Evolutionary conservation across 192 early-diverging fungal species (phyloP).

Genomic region (Rhizophagus prolifer): DNA sequence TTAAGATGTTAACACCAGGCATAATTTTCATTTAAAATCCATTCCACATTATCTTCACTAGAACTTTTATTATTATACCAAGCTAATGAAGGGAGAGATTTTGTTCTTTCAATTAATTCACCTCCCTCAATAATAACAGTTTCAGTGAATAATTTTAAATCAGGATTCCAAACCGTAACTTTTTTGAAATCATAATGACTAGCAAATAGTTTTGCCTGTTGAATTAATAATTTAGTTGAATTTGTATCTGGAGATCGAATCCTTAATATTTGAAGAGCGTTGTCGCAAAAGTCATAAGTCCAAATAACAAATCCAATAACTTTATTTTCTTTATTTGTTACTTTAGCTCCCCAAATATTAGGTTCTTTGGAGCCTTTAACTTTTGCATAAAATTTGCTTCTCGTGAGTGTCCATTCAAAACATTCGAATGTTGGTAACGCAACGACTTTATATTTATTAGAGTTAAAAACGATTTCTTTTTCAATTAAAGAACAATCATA

Average conservation of each 20-base stretch:
- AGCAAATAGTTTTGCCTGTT: conserved; percentile 5
- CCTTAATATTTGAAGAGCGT: conserved; percentile 9
- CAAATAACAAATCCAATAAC: conserved; percentile 1
- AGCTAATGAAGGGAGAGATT: conserved; percentile 8
- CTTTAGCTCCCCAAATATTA: neutral
- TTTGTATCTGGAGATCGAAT: neutral
- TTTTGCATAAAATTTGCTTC: conserved; percentile 2
- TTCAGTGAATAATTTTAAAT: conserved; percentile 15
- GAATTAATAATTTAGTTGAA: conserved; percentile 1
- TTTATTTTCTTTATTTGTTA: neutral
- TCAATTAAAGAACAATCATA: conserved; percentile 12
- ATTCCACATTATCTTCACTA: neutral
- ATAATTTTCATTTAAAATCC: conserved; percentile 19
- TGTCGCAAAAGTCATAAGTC: neutral
- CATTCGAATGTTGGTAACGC: neutral
- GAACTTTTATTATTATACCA: conserved; percentile 13
- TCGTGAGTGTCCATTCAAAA: conserved; percentile 6
- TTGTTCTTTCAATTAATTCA: conserved; percentile 1
- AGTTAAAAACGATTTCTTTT: neutral
- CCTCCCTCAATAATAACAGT: neutral
- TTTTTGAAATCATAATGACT: neutral
- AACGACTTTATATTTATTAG: neutral
- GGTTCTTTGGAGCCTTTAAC: neutral
- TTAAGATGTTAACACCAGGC: conserved; percentile 5
- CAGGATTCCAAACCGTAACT: conserved; percentile 19